A percentile compares a stretch with the other conserved stretches of the same genome.
Conservation (phyloP, 768 basidiomycete species). For the Pholiota conissans region DNA sequence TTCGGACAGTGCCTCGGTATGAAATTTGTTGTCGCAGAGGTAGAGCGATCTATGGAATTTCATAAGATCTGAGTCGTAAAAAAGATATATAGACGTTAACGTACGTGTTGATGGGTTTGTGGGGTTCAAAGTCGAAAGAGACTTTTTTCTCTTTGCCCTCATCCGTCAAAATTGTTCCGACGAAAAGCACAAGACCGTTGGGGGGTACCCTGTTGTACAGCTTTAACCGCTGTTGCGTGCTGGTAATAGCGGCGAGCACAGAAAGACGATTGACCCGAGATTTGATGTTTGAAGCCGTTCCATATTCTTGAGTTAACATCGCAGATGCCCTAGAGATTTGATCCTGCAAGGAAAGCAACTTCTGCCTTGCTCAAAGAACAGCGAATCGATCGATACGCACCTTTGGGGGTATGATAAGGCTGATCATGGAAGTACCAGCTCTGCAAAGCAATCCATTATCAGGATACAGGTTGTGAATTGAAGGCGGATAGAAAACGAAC, state of each 20-base stretch:
- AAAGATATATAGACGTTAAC: constrained; percentile 25
- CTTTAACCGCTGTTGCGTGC: constrained; percentile 96
- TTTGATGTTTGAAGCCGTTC: constrained; percentile 99
- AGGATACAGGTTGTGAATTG: constrained; percentile 20
- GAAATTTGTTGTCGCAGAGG: constrained; percentile 99
- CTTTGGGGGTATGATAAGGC: constrained; percentile 94
- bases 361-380: constrained; percentile 10
- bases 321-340: constrained; percentile 93
- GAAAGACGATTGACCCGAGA: constrained; percentile 97
- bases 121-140: constrained; percentile 97
- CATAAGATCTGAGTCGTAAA: background rate
- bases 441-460: constrained; percentile 35
- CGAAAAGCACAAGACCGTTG: constrained; percentile 96
- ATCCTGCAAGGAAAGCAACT: constrained; percentile 44
- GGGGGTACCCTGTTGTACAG: constrained; percentile 95
- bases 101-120: constrained; percentile 98
- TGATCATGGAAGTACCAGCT: constrained; percentile 99
- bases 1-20: constrained; percentile 96
- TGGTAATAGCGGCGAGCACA: constrained; percentile 96
- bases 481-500: constrained; percentile 34
- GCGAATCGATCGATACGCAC: constrained; percentile 37
- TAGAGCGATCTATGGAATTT: constrained; percentile 75
- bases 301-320: constrained; percentile 98
- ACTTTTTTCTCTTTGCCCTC: constrained; percentile 99
- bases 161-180: constrained; percentile 96